These are phyloP conservation scores for Babesia divergens DNA, from an alignment of 169 alveolate genomes.

Conservation along the genomic window DNA sequence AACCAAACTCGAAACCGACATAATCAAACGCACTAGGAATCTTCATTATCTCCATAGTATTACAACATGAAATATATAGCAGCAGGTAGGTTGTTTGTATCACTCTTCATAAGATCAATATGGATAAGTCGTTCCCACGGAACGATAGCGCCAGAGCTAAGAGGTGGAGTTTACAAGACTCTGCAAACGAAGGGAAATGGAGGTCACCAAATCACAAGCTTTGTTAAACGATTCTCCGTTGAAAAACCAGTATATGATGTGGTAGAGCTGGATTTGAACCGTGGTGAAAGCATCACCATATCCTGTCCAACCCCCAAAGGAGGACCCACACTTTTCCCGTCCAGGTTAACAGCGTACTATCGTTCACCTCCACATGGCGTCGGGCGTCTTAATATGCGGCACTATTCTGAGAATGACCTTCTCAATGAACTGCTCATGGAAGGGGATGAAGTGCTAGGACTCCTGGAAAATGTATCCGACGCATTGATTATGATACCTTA, in stretches of 20 bases:
- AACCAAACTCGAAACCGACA: neutral
- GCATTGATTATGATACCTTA: neutral
- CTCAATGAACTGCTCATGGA: neutral
- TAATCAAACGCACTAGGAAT: neutral
- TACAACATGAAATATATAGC: neutral
- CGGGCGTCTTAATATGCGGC: neutral
- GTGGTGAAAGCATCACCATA: conserved; percentile 36
- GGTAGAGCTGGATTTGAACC: conserved; percentile 14
- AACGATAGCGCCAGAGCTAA: neutral
- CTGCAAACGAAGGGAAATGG: conserved; percentile 4
- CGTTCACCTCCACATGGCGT: neutral
- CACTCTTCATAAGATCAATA: neutral
- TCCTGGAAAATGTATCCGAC: conserved; percentile 8
- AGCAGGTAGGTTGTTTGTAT: neutral
- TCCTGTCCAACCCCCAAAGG: conserved; percentile 1
- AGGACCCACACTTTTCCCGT: neutral
- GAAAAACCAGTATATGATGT: conserved; percentile 12
- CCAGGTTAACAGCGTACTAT: conserved; percentile 1
- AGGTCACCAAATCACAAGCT: conserved; percentile 1
- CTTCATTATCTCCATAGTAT: neutral
- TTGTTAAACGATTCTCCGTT: neutral
- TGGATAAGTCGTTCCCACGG: neutral
- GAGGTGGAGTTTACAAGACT: conserved; percentile 12
- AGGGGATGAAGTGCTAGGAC: conserved; percentile 12
- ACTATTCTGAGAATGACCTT: neutral